phyloP scores from a whole-genome alignment of 1,284 basidiomycete genomes.

The Cutaneotrichosporon spelunceum region DNA sequence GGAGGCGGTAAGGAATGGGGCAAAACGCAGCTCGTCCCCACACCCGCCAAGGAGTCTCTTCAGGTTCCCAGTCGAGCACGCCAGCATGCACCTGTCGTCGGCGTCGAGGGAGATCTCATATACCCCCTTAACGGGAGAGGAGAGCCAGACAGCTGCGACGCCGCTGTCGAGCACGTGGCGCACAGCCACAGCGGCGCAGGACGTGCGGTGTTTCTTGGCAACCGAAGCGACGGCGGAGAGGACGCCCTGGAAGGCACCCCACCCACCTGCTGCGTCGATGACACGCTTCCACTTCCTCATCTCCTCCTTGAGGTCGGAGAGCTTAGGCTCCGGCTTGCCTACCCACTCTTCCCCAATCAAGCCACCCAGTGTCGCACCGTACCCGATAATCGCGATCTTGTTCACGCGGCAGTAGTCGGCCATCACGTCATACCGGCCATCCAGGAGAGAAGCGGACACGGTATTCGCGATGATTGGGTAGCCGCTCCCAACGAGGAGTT shows the following conservation, averaged over 20 bases:
- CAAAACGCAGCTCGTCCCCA: conserved; percentile 10
- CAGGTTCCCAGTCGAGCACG: not conserved
- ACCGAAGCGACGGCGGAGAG: conserved; percentile 14
- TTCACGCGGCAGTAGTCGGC: conserved; percentile 16
- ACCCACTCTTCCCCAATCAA: conserved; percentile 24
- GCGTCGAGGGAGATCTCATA: not conserved
- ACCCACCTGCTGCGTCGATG: conserved; percentile 26
- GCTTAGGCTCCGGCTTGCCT: conserved; percentile 13
- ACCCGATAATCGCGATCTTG: conserved; percentile 22
- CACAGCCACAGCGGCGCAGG: conserved; percentile 19
- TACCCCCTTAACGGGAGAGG: not conserved
- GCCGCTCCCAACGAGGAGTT: conserved; percentile 19
- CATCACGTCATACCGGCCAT: conserved; percentile 23
- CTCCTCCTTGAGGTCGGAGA: not conserved
- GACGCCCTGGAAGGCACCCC: conserved; percentile 23
- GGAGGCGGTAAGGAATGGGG: conserved; percentile 5
- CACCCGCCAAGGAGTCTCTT: not conserved
- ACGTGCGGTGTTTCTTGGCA: conserved; percentile 18
- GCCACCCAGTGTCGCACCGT: conserved; percentile 23
- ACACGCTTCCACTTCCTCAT: conserved; percentile 21
- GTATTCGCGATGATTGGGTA: conserved; percentile 20
- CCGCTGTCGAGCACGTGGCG: conserved; percentile 22
- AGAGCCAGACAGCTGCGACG: conserved; percentile 17
- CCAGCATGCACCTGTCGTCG: not conserved
- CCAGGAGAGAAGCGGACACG: conserved; percentile 24